Percentiles rank a stretch among this genome's conserved stretches.
Evolutionary conservation across 2,329 filamentous ascomycete species (phyloP).

Genomic region (Hypoxylon sp.): DNA sequence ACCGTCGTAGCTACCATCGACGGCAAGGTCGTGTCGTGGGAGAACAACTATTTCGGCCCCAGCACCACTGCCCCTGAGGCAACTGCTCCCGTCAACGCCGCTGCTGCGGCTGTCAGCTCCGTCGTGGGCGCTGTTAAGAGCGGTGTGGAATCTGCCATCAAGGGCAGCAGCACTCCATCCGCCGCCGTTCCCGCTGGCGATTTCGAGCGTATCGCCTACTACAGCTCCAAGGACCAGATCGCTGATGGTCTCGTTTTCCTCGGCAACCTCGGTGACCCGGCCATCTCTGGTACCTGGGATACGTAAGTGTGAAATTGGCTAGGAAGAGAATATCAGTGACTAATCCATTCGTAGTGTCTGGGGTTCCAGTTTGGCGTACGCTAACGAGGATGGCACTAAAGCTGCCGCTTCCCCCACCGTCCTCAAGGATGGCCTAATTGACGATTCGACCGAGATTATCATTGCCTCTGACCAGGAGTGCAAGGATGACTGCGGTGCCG

Average conservation of each 20-base stretch:
- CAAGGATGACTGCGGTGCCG: conserved; percentile 60
- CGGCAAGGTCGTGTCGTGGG: conserved; percentile 70
- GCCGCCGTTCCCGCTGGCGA: conserved; percentile 48
- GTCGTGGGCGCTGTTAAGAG: conserved; percentile 22
- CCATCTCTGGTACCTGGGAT: conserved; percentile 60
- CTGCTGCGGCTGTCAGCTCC: conserved; percentile 23
- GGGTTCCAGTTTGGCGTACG: conserved; percentile 63
- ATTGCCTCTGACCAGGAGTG: conserved; percentile 64
- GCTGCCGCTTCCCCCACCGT: conserved; percentile 59
- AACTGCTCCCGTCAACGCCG: conserved; percentile 35
- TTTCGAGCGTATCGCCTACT: conserved; percentile 63
- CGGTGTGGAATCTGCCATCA: conserved; percentile 37
- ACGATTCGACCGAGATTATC: conserved; percentile 62
- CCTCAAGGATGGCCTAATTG: conserved; percentile 58
- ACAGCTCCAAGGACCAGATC: conserved; percentile 58
- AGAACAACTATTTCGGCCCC: conserved; percentile 67
- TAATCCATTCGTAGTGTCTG: conserved; percentile 55
- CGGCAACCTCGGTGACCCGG: conserved; percentile 63
- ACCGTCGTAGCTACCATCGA: conserved; percentile 71
- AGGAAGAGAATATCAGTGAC: neutral
- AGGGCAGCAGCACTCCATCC: conserved; percentile 18
- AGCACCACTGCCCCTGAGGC: conserved; percentile 41
- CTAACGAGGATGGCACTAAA: conserved; percentile 59
- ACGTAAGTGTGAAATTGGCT: conserved; percentile 54
- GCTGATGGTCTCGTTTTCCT: conserved; percentile 65